phyloP scores from a whole-genome alignment of 768 basidiomycete species.

The Lactifluus piperatus region DNA sequence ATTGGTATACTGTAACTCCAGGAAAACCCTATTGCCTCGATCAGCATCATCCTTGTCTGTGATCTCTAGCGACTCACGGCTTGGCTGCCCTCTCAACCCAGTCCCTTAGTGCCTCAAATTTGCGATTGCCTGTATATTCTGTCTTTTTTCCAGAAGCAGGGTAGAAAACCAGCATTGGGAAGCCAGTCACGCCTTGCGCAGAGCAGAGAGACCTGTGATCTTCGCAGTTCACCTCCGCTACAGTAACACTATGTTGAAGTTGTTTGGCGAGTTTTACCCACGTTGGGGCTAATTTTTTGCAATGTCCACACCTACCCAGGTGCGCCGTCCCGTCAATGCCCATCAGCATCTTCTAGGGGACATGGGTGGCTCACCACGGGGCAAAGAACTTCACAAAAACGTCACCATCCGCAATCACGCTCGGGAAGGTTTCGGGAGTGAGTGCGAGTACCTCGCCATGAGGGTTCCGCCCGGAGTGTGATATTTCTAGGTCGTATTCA shows the following conservation, averaged over 20 bases:
- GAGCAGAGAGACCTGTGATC: slow-evolving; percentile 58
- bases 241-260: slow-evolving; percentile 61
- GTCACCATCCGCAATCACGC: slow-evolving; percentile 36
- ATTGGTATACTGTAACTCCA: slow-evolving; percentile 34
- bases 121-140: slow-evolving; percentile 71
- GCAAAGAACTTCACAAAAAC: slow-evolving; percentile 80
- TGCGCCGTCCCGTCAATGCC: not conserved
- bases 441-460: slow-evolving; percentile 34
- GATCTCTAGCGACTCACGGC: slow-evolving; percentile 43
- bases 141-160: slow-evolving; percentile 40
- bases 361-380: slow-evolving; percentile 51
- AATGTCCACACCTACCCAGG: slow-evolving; percentile 73
- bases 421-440: slow-evolving; percentile 42
- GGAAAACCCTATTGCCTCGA: slow-evolving; percentile 26
- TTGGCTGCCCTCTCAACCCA: slow-evolving; percentile 72
- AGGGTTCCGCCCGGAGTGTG: slow-evolving; percentile 26
- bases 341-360: not conserved
- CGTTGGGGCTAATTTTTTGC: slow-evolving; percentile 82
- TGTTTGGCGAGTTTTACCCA: slow-evolving; percentile 69
- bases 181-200: slow-evolving; percentile 60
- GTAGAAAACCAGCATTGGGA: slow-evolving; percentile 75
- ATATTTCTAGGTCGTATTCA: slow-evolving; percentile 29
- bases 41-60: slow-evolving; percentile 1
- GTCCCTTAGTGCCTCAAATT: slow-evolving; percentile 55
- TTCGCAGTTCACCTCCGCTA: slow-evolving; percentile 91